These are phyloP conservation scores for Nelumbo lutea DNA, from an alignment of 164 flowering plant species.

Conservation along the genomic window DNA sequence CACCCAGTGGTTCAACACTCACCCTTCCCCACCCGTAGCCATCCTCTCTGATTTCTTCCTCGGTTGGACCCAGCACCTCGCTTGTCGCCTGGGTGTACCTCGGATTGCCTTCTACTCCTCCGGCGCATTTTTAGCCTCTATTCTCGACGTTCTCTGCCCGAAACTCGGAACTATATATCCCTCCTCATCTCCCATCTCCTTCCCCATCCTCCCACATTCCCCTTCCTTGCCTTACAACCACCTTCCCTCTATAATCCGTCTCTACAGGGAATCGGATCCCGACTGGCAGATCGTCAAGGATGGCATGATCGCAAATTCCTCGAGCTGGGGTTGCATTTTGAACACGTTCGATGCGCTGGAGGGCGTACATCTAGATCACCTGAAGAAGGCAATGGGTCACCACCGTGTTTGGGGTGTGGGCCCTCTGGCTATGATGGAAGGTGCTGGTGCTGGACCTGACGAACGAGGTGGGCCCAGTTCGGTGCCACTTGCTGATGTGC, in stretches of 20 bases:
- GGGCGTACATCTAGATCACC: constrained; percentile 14
- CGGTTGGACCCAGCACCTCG: constrained; percentile 45
- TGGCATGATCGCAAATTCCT: constrained; percentile 21
- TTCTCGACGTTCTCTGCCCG: constrained; percentile 14
- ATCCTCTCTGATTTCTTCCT: constrained; percentile 41
- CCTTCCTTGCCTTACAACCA: constrained; percentile 33
- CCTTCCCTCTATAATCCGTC: constrained; percentile 26
- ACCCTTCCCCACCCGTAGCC: constrained; percentile 25
- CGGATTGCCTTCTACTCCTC: constrained; percentile 34
- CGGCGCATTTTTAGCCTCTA: constrained; percentile 14
- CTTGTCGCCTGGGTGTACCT: constrained; percentile 28
- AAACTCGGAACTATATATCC: background rate
- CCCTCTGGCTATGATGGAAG: background rate
- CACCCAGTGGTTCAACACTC: constrained; percentile 24
- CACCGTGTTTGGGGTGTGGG: constrained; percentile 15
- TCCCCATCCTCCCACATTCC: constrained; percentile 26
- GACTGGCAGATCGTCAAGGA: constrained; percentile 24
- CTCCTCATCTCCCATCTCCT: constrained; percentile 8
- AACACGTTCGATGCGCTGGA: constrained; percentile 37
- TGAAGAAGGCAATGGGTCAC: background rate
- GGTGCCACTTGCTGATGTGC: constrained; percentile 10
- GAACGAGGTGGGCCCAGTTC: constrained; percentile 19
- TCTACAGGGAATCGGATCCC: constrained; percentile 26
- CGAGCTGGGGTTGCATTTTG: constrained; percentile 35
- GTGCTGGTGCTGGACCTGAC: background rate